Base-by-base conservation (phyloP, 495 filamentous ascomycete species). In the Diplogelasinospora grovesii region DNA sequence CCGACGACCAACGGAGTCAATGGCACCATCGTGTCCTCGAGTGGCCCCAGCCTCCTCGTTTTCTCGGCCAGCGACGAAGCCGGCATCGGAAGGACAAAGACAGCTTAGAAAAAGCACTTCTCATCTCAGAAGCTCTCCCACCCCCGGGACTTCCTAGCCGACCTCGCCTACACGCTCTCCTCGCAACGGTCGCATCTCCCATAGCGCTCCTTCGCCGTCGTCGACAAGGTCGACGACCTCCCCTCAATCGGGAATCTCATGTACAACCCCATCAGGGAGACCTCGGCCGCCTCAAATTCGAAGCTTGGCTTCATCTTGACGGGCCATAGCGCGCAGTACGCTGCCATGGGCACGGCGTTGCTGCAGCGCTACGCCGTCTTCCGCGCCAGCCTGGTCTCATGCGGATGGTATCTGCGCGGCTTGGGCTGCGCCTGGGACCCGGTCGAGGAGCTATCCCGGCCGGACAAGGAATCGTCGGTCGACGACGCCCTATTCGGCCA, bases 321-420 rank as follows among this genome's bases (percentile, higher is more conserved):
- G 1, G 61, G 61, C 4, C 61, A 64, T 28, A 59, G 61, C 8
- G 61, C 61, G 16, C 67, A 74, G 37, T 75, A 69, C 52, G 29
- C 47, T 14, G 48, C 48, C 3, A 77, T 77, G 73, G 72, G 71
- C 1, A 45, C 55, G 5, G 63, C 56, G 14, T 53, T 74, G 2
- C 42, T 69, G n/a, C 15, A 2, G 3, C 25, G 52, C 4, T 62
- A 57, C 26, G 44, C 59, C 3, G n/a, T 48, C 1, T 64, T 59
- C 21, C 25, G 49, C 5, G 16, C 29, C 5, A 56, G 43, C 0
- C 21, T 71, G 3, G 21, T 40, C 11, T 40, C 20, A 40, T 1
- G 43, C 51, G 8, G 53, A 64, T 11, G 35, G 31, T 14, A 50
- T 52, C 42, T 56, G 53, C 21, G n/a, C 23, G n/a, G n/a, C 16